Evolutionary conservation across 2,329 filamentous ascomycete genomes (phyloP).

Genomic region (Fusarium denticulatum): DNA sequence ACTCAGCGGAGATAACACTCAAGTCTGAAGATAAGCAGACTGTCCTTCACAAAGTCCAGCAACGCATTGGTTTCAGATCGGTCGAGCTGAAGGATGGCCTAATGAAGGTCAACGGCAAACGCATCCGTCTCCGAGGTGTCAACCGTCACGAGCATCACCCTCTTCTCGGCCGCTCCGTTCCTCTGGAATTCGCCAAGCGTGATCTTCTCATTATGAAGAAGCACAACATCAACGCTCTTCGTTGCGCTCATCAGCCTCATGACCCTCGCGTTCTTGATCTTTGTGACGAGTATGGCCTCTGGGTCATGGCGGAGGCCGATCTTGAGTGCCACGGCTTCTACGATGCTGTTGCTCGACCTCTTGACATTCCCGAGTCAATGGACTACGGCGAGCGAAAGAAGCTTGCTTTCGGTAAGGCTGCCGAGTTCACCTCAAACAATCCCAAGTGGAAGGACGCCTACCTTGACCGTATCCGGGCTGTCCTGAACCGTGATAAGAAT

Average conservation of each 20-base stretch:
- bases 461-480: constrained; percentile 70
- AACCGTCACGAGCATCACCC: constrained; percentile 75
- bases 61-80: constrained; percentile 69
- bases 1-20: constrained; percentile 65
- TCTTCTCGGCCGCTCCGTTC: constrained; percentile 69
- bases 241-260: constrained; percentile 75
- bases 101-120: constrained; percentile 71
- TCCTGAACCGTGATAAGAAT: constrained; percentile 76
- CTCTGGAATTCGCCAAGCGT: constrained; percentile 67
- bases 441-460: constrained; percentile 71
- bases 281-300: constrained; percentile 73
- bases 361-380: constrained; percentile 63
- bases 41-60: constrained; percentile 58
- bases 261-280: constrained; percentile 68
- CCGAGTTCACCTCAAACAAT: constrained; percentile 70
- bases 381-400: constrained; percentile 70
- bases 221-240: constrained; percentile 76
- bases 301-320: constrained; percentile 64
- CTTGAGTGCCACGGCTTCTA: constrained; percentile 66
- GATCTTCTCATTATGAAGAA: constrained; percentile 75
- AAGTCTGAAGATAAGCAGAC: constrained; percentile 50
- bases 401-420: constrained; percentile 63
- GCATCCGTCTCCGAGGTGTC: constrained; percentile 71
- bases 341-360: constrained; percentile 59
- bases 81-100: constrained; percentile 71